A percentile compares a stretch with the other conserved stretches of the same genome.
These are phyloP conservation scores for Nicotiana obtusifolia DNA, from an alignment of 257 asterid species.

Conservation along the genomic window DNA sequence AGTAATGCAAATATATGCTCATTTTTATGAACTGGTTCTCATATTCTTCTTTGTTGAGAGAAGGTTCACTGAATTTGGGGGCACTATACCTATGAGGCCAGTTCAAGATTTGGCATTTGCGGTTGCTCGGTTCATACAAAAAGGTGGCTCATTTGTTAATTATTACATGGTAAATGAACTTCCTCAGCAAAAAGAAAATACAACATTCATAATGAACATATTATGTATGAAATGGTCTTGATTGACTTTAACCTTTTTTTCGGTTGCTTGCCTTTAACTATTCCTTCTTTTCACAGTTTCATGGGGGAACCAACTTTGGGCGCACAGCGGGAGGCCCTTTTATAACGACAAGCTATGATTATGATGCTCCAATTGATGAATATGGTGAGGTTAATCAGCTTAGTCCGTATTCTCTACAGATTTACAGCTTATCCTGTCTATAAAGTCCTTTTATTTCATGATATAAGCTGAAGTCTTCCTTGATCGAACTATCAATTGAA, in stretches of 20 bases:
- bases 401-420: neutral
- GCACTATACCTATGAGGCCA: conserved; percentile 47
- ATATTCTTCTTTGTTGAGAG: neutral
- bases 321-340: conserved; percentile 79
- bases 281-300: conserved; percentile 35
- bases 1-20: neutral
- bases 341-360: conserved; percentile 61
- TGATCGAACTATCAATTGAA: neutral
- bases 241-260: neutral
- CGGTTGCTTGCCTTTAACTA: neutral
- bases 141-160: conserved; percentile 57
- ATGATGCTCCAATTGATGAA: conserved; percentile 78
- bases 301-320: conserved; percentile 76
- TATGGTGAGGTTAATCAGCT: conserved; percentile 35
- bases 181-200: neutral
- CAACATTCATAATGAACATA: neutral
- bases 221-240: neutral
- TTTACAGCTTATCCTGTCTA: neutral
- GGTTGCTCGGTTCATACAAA: conserved; percentile 53
- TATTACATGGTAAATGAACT: conserved; percentile 56
- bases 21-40: neutral
- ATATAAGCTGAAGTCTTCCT: neutral
- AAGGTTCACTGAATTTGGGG: conserved; percentile 69
- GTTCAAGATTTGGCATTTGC: conserved; percentile 76
- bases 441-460: neutral